Evolutionary conservation across 108 stramenopile genomes (phyloP).

Genomic region (Pelagomonas calceolata): DNA sequence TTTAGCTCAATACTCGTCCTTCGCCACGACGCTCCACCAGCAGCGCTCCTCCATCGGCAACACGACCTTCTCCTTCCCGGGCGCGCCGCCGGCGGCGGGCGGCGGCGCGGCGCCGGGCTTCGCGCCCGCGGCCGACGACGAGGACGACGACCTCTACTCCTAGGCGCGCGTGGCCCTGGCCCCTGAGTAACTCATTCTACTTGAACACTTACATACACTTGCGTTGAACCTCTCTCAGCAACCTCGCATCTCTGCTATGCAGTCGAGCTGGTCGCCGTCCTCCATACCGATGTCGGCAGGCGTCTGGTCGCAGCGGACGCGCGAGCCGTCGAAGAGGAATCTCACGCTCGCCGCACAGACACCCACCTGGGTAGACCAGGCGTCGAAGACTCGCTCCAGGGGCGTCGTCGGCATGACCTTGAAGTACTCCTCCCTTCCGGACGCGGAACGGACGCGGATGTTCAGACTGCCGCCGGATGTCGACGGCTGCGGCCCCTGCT

Average conservation of each 20-base stretch:
- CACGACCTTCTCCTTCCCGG: slow-evolving; percentile 78
- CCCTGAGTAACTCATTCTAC: no score
- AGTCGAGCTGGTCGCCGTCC: slow-evolving; percentile 85
- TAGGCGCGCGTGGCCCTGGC: no score
- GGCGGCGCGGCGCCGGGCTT: neutral
- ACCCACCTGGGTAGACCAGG: slow-evolving; percentile 75
- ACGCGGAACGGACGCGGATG: slow-evolving; percentile 26
- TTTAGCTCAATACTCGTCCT: slow-evolving; percentile 95
- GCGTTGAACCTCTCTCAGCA: no score
- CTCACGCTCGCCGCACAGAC: slow-evolving; percentile 59
- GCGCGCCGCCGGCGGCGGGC: neutral
- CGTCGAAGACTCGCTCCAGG: slow-evolving; percentile 82
- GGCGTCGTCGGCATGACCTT: slow-evolving; percentile 91
- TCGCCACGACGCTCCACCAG: slow-evolving; percentile 90
- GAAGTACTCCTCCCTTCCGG: slow-evolving; percentile 84
- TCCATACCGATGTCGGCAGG: slow-evolving; percentile 78
- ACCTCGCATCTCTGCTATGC: slow-evolving; percentile 43
- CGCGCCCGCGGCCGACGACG: neutral
- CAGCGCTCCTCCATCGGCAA: slow-evolving; percentile 76
- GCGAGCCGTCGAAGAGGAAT: slow-evolving; percentile 85
- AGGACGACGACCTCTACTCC: neutral
- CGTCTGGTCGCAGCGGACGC: slow-evolving; percentile 59
- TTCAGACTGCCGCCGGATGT: no score
- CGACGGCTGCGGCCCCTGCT: no score
- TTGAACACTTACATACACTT: no score